Evolutionary conservation across 2,329 filamentous ascomycete genomes (phyloP).

Genomic region (Pseudocercospora fuligena): DNA sequence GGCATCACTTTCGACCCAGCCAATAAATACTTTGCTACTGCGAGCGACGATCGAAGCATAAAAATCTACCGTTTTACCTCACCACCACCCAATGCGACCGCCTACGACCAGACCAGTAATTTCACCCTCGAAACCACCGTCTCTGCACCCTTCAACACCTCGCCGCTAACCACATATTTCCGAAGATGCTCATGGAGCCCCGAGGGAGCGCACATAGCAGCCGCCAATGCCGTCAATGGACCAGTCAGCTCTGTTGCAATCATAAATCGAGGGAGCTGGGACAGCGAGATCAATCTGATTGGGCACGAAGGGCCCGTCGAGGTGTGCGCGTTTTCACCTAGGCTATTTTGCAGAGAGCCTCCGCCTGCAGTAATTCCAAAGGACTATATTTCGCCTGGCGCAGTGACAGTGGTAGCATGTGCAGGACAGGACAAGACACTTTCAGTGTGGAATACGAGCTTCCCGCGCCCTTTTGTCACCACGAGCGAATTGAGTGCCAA

Average conservation of each 20-base stretch:
- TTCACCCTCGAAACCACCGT: conserved; percentile 96
- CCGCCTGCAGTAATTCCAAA: conserved; percentile 54
- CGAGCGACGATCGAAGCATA: conserved; percentile 94
- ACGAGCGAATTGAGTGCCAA: conserved; percentile 87
- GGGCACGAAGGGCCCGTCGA: conserved; percentile 97
- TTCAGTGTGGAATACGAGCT: conserved; percentile 97
- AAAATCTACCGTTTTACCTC: conserved; percentile 96
- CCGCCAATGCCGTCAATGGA: conserved; percentile 94
- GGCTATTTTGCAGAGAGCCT: conserved; percentile 79
- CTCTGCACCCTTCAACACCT: conserved; percentile 82
- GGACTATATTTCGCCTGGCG: conserved; percentile 46
- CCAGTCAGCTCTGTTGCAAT: conserved; percentile 97
- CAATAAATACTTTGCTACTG: conserved; percentile 98
- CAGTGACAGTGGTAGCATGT: conserved; percentile 94
- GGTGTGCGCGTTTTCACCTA: conserved; percentile 94
- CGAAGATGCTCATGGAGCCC: conserved; percentile 96
- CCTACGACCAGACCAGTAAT: conserved; percentile 95
- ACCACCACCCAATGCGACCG: conserved; percentile 85
- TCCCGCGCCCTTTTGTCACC: conserved; percentile 86
- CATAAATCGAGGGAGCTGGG: conserved; percentile 88
- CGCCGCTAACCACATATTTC: conserved; percentile 95
- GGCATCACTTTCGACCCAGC: conserved; percentile 98
- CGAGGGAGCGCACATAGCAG: conserved; percentile 94
- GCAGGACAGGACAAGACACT: conserved; percentile 96
- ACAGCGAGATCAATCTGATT: conserved; percentile 95